Evolutionary conservation across 1,284 basidiomycete species (phyloP).

Genomic region (Exobasidium cylindrosporum): DNA sequence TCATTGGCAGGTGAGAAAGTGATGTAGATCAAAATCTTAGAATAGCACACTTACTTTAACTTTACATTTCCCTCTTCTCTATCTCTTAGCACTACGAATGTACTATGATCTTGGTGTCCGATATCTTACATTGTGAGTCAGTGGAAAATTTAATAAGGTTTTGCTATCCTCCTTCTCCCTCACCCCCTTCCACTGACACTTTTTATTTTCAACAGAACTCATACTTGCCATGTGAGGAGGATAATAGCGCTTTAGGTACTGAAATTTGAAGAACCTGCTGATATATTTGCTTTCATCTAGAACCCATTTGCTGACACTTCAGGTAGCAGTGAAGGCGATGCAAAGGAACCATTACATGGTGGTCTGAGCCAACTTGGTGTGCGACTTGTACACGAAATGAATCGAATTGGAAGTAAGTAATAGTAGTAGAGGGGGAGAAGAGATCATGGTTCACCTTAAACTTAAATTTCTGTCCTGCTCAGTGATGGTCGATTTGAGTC

Average conservation of each 20-base stretch:
- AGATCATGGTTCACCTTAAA: no score
- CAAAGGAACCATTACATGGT: conserved; percentile 18
- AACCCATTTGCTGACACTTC: conserved; percentile 27
- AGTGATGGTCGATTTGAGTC: conserved; percentile 43
- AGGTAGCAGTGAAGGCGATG: conserved; percentile 11
- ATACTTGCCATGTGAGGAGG: conserved; percentile 21
- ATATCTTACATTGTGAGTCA: conserved; percentile 23
- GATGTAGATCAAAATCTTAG: no score
- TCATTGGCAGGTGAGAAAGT: conserved; percentile 14
- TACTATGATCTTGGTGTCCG: conserved; percentile 22
- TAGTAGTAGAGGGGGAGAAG: background rate
- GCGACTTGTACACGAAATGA: conserved; percentile 24
- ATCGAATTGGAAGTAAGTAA: conserved; percentile 19
- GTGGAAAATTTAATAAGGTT: background rate
- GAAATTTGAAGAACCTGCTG: background rate
- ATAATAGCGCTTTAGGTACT: background rate
- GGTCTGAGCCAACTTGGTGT: conserved; percentile 22
- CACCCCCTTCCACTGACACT: no score
- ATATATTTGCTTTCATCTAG: background rate
- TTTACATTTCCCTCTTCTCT: no score
- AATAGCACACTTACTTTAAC: no score
- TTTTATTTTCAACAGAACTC: no score
- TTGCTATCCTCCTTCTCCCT: background rate
- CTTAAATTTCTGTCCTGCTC: background rate
- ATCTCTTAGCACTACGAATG: conserved; percentile 12